Evolutionary conservation across 1,284 basidiomycete genomes (phyloP), one percentile per base, ranked within the genome.

Genomic region (Leccinum angustisporum): DNA sequence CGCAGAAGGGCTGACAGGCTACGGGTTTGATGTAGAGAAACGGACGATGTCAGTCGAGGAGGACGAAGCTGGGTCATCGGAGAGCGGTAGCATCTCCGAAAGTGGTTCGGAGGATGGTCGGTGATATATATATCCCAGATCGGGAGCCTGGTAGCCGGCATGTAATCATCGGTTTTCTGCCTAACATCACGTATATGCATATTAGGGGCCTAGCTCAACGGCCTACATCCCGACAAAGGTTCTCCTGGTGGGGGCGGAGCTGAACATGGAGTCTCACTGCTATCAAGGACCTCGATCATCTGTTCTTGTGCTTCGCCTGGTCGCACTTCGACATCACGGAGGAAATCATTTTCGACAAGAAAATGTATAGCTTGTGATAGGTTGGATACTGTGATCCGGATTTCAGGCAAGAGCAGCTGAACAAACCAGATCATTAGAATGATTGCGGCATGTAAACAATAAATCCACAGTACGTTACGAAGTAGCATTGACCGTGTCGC

Each of bases 301-400:
- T 85, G 82, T 62, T 89, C 84, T 27, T 84, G 80, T 2, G 91
- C 90, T 70, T 95, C 85, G 0, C 96, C 97, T 13, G 90, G 87
- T 53, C 83, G 83, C 21, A 91, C 76, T 76, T 98, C 97, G 1
- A 98, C 94, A 54, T 85, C 84, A 54, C 83, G 78, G 14, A 99
- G 79, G 78, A 97, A 96, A 69, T 95, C 87, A 68, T 99, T 99
- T 65, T 94, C 91, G 2, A 94, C 94, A 14, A 98, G 76, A 76
- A 98, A 99, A 36, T 87, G 88, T 69, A 98, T 92, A 2, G 92
- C 93, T 76, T 98, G 97, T 0, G 95, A 94, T 2, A 98, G 81
- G 74, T 97, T 96, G 2, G 93, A 94, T 5, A 97, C 84, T 0
- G 97, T 96, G 70, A 94, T 86, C 31, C 89, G 86, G 56, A 98